Conservation (phyloP, 2,329 filamentous ascomycete genomes). For the Ophiostoma himal-ulmi region DNA sequence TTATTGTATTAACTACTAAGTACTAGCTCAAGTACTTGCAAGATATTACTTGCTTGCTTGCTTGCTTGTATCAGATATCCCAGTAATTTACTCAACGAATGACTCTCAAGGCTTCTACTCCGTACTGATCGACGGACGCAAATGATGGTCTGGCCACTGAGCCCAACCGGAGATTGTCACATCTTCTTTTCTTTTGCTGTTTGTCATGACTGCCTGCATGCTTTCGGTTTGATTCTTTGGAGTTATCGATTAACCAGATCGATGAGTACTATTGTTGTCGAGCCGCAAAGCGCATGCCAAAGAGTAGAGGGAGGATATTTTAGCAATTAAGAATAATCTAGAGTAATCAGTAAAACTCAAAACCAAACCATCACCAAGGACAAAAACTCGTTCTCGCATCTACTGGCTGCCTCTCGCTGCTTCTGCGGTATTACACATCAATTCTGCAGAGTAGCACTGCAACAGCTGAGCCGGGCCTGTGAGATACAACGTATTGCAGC, state of each 20-base stretch:
- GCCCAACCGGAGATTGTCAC: constrained; percentile 7
- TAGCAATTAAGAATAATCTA: neutral
- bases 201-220: neutral
- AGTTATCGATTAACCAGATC: neutral
- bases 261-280: neutral
- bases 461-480: neutral
- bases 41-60: neutral
- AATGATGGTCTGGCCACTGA: neutral
- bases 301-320: neutral
- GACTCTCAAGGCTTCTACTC: neutral
- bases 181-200: neutral
- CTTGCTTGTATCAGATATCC: neutral
- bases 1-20: neutral
- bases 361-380: neutral
- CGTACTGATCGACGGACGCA: neutral
- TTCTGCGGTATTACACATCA: constrained; percentile 1
- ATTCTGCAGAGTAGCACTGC: neutral
- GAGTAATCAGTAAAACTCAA: neutral
- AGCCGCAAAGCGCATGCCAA: neutral
- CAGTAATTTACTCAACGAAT: neutral
- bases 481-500: neutral
- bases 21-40: neutral
- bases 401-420: constrained; percentile 13
- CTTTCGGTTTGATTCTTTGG: neutral
- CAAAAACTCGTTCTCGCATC: neutral